Conservation (phyloP, 1,139 yeast genomes). For the Scheffersomyces parashehatae region DNA sequence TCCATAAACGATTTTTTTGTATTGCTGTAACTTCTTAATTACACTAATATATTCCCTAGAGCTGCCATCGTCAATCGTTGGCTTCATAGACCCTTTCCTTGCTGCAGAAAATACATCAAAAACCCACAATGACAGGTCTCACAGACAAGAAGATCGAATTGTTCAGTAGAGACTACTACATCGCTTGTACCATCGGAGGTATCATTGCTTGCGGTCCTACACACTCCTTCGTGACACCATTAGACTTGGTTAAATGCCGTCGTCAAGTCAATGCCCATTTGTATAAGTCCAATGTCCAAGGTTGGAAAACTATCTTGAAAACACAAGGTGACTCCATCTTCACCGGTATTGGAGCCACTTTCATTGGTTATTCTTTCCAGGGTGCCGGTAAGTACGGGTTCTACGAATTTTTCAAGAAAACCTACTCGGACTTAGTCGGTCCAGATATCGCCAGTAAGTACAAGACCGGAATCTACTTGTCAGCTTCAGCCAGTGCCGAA, state of each 20-base stretch:
- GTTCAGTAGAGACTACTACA: slow-evolving; percentile 71
- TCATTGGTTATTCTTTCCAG: slow-evolving; percentile 87
- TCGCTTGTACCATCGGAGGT: slow-evolving; percentile 88
- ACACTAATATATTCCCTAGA: too few species aligned
- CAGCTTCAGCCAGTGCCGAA: slow-evolving; percentile 91
- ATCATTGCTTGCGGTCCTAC: slow-evolving; percentile 94
- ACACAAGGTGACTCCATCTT: slow-evolving; percentile 77
- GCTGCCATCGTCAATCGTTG: too few species aligned
- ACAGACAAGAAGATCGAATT: slow-evolving; percentile 37
- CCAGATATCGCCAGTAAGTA: slow-evolving; percentile 60
- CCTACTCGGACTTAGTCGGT: slow-evolving; percentile 70
- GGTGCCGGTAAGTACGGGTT: slow-evolving; percentile 97
- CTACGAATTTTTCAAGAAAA: slow-evolving; percentile 84
- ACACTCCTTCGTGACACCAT: slow-evolving; percentile 88
- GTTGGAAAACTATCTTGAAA: slow-evolving; percentile 71
- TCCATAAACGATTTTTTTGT: too few species aligned
- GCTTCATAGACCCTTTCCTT: too few species aligned
- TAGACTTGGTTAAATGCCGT: slow-evolving; percentile 90
- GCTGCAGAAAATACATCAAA: too few species aligned
- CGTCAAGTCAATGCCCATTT: slow-evolving; percentile 77
- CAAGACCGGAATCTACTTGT: slow-evolving; percentile 73
- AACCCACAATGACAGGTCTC: too few species aligned
- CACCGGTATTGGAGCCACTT: slow-evolving; percentile 89
- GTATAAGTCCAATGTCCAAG: slow-evolving; percentile 75
- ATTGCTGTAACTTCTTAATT: too few species aligned